Base-by-base conservation (phyloP, 345 rosid species). In the Jatropha curcas region DNA sequence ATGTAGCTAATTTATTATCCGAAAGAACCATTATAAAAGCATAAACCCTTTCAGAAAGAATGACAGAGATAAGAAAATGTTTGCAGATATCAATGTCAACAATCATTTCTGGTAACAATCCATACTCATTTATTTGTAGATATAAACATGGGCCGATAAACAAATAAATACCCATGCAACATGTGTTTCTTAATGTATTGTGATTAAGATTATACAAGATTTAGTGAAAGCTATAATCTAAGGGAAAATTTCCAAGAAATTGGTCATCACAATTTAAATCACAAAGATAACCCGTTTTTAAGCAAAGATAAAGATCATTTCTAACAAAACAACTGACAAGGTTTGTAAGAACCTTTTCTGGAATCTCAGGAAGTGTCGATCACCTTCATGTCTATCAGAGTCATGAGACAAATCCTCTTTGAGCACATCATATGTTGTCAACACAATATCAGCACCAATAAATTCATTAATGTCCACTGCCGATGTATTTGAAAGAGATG, bases 391-490 rank as follows among this genome's bases (percentile, higher is more conserved):
- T 85, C 98, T 83, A 75, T 94, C 98, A 60, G 82, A 83, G 75
- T 94, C 98, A 72, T 94, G 98, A 17, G 97, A 90, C 65, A 94
- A 80, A 86, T 94, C 98, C 84, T 92, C 98, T 84, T 85, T 94
- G 58, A 94, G 97, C 74, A 94, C 98, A 80, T 94, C 98, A 74
- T 94, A 94, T 25, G 98, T 89, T 71, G 98, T 92, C 81, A 92
- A 81, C 56, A 94, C 91, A 70, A 92, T 87, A 78, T 94, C 98
- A 68, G 91, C 88, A 70, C 71, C 75, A 65, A 89, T 81, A 75
- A 94, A 91, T 81, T 90, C 92, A 60, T 76, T 71, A 52, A 94
- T 83, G 67, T 88, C 91, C 64, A 80, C 74, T 41, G 59, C 60
- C 62, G 90, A 75, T 77, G 82, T 67, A 76, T 84, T 86, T 65